Conservation (phyloP, 495 filamentous ascomycete genomes). For the Podospora pseudopauciseta region DNA sequence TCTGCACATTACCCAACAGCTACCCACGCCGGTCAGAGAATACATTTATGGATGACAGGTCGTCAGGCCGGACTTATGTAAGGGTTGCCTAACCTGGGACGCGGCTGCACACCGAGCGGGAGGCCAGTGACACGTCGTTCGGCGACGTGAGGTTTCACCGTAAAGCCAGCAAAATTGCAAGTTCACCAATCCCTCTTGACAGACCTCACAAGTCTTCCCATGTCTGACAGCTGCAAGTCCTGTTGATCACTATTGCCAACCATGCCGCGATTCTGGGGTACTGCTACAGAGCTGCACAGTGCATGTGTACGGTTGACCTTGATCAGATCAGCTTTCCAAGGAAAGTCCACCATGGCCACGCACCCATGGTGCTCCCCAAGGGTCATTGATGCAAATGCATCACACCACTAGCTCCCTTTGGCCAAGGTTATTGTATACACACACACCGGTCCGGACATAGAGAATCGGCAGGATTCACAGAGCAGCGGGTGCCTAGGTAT, state of each 20-base stretch:
- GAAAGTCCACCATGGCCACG: neutral
- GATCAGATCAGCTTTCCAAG: neutral
- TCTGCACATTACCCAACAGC: neutral
- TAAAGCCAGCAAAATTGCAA: neutral
- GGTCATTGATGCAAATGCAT: no score
- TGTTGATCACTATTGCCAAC: neutral
- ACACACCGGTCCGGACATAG: no score
- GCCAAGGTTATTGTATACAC: neutral
- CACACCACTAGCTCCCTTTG: neutral
- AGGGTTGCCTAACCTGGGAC: conserved; percentile 20
- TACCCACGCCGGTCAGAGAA: neutral
- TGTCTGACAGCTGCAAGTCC: conserved; percentile 16
- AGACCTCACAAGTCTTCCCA: conserved; percentile 10
- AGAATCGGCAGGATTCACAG: no score
- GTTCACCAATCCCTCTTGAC: neutral
- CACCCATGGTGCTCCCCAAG: no score
- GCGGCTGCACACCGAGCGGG: conserved; percentile 7
- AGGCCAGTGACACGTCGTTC: neutral
- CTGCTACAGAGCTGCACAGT: conserved; percentile 11
- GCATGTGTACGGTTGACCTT: neutral
- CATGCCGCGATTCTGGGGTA: conserved; percentile 5
- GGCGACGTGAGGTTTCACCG: conserved; percentile 14
- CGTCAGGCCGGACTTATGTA: conserved; percentile 16
- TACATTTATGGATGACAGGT: neutral
- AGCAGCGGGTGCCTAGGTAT: neutral